phyloP scores from a whole-genome alignment of 139 green algal species.

The Chlorella sp. region DNA sequence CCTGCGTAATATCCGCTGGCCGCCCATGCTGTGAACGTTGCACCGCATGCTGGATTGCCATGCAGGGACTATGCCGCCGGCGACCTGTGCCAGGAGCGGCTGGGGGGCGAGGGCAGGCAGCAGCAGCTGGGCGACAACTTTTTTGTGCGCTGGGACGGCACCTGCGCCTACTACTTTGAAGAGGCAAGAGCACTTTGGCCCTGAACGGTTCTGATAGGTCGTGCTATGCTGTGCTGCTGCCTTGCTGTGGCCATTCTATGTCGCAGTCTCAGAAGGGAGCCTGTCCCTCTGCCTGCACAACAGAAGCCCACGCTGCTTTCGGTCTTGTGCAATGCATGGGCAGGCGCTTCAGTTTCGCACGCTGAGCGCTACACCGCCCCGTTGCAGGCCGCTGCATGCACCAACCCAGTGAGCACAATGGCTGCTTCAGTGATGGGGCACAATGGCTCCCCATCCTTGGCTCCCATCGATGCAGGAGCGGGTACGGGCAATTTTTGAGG shows the following conservation, averaged over 20 bases:
- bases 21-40: background rate
- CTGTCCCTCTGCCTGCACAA: too few species aligned
- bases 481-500: conserved; percentile 60
- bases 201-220: too few species aligned
- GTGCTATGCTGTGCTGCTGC: background rate
- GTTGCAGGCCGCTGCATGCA: too few species aligned
- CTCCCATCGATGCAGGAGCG: background rate
- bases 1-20: background rate
- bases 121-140: conserved; percentile 64
- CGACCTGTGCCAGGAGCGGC: conserved; percentile 69
- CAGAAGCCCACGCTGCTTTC: too few species aligned
- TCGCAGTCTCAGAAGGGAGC: too few species aligned
- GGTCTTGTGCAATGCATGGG: too few species aligned
- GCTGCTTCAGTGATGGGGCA: too few species aligned
- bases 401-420: too few species aligned
- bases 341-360: too few species aligned
- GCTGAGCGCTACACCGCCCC: too few species aligned
- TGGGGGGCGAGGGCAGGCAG: conserved; percentile 25
- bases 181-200: conserved; percentile 54
- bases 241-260: too few species aligned
- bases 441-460: too few species aligned
- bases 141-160: conserved; percentile 85
- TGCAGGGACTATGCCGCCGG: conserved; percentile 71
- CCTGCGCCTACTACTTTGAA: conserved; percentile 82
- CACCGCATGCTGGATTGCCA: background rate